Base-by-base conservation (phyloP, 148 eudicot species). In the Diospyros lotus region DNA sequence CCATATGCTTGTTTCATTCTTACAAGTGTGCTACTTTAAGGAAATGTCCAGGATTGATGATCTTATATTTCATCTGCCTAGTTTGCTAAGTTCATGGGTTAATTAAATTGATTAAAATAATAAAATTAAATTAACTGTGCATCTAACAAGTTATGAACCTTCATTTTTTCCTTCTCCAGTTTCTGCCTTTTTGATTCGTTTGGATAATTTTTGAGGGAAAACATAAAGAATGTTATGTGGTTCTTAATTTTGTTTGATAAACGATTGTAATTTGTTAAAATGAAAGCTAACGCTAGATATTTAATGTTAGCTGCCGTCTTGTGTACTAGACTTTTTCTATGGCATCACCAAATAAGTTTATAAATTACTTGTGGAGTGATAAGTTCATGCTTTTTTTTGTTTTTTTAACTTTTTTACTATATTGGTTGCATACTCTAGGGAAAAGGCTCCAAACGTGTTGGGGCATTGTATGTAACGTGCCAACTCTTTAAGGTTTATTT, bases 381-480 rank as follows among this genome's bases (percentile, higher is more conserved):
- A 28, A 39, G 54, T 42, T 70, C 28, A 38, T 53, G 73, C 61
- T 38, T 41, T 55, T 48, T 48, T 48, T 48, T 48, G 62, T 54
- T 53, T 63, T 69, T 15, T 54, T 41, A 74, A 42, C 28, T 28
- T 28, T 28, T 0, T 66, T 66, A 43, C 51, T 58, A 42, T 71
- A 48, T 38, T 83, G 53, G 40, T 44, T n/a, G n/a, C 66, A 40
- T 76, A 66, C 73, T 77, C 78, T 82, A 90, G 96, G 97, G 97
- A 45, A 95, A 95, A 88, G 99, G 99, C 44, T 87, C 96, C 45
- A 95, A 92, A 79, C 99, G 99, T 79, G 94, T 93, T 59, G 99
- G 99, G 73, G 99, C 97, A 58, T 84, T 95, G 69, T 88, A 95
- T 74, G 97, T 92, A 71, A 93, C 99, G 52, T 95, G 99, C 82